phyloP scores from a whole-genome alignment of 192 early-diverging fungal species.

The Rhizophagus clarus region DNA sequence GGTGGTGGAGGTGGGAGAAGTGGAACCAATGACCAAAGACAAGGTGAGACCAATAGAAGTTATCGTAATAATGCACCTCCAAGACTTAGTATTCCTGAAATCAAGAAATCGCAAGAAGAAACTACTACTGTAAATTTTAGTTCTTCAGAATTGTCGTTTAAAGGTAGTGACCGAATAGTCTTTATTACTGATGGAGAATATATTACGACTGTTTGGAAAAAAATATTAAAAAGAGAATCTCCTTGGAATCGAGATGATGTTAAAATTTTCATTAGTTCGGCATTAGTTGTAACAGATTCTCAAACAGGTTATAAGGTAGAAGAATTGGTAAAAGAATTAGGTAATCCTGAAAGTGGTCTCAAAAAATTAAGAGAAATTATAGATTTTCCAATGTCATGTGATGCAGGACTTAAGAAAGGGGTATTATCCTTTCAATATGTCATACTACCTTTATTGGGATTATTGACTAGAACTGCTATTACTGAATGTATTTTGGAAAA shows the following conservation, averaged over 20 bases:
- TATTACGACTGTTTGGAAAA: background rate
- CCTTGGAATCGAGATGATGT: conserved; percentile 18
- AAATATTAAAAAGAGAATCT: background rate
- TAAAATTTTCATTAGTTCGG: conserved; percentile 28
- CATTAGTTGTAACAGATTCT: no score
- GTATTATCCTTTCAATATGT: no score
- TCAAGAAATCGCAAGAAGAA: no score
- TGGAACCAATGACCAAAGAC: no score
- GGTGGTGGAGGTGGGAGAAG: no score
- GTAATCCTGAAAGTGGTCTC: no score
- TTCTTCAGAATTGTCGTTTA: conserved; percentile 13
- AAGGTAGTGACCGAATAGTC: conserved; percentile 12
- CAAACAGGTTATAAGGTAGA: background rate
- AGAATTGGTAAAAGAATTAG: conserved; percentile 34
- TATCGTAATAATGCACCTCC: no score
- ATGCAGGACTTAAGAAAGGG: conserved; percentile 13
- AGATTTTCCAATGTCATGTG: conserved; percentile 31
- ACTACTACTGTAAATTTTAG: conserved; percentile 4
- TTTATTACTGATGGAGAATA: background rate
- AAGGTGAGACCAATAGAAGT: no score
- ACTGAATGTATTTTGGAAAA: no score
- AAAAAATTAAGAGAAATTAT: conserved; percentile 38
- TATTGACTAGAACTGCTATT: no score
- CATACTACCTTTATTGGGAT: no score
- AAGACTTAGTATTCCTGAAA: no score